Evolutionary conservation across 1,139 yeast genomes (phyloP), one percentile per base, ranked within the genome.

Genomic region (Scheffersomyces insectosa): DNA sequence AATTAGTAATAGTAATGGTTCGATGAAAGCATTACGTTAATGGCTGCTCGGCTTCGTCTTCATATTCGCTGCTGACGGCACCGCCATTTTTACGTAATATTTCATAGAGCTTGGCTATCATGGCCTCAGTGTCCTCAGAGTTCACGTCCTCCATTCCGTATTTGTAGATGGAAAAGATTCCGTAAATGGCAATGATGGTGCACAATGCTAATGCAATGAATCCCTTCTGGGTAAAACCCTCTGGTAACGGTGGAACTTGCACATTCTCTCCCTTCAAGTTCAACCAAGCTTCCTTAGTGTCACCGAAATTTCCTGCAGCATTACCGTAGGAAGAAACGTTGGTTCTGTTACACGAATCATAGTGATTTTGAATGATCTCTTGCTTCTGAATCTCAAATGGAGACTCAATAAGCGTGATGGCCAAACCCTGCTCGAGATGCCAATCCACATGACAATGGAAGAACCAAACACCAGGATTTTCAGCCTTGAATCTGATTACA

Each of bases 361-460:
- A 66, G 67, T 87, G 93, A 55, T 74, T 70, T 8, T 58, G 49
- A 25, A 51, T 30, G 28, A 31, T 37, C 41, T 69, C 70, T 28
- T 65, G 63, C 33, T 60, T 51, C 56, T 80, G 81, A 35, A 85
- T 61, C 25, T 67, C 65, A 32, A 68, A 54, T 15, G 96, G 96
- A 33, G 88, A 90, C 67, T 88, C 96, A 40, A 88, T 70, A 33
- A 85, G 75, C 2, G 79, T 75, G 45, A 84, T 68, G 12, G 90
- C 91, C 48, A 89, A 75, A 48, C 97, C 97, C 66, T 88, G 96
- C 56, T 81, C 83, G 72, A 89, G 77, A 70, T 89, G 97, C 97
- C 97, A 89, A 58, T 89, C 96, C 52, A 89, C 84, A 58, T 89
- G 97, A 68, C 97, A 90, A 64, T 89, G 97, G 88, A 89, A 89